phyloP scores from a whole-genome alignment of 192 early-diverging fungal species.

The Backusella westeae region DNA sequence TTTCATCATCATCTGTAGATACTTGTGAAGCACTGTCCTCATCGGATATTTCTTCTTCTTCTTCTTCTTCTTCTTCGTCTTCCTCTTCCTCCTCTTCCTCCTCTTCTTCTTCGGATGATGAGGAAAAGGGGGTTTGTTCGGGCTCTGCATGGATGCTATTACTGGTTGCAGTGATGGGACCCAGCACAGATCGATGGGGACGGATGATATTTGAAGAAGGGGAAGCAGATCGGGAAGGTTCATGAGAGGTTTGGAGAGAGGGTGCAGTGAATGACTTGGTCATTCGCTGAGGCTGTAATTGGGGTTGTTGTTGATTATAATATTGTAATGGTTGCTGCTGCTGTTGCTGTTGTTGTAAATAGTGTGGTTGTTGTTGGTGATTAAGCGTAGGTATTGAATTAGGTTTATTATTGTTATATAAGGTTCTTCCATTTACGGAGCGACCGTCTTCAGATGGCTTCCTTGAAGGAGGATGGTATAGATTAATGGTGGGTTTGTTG shows the following conservation, averaged over 20 bases:
- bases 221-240: not conserved
- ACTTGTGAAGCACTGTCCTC: not conserved
- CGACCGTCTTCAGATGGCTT: not conserved
- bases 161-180: slow-evolving; percentile 6
- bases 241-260: not conserved
- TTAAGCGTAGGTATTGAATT: not conserved
- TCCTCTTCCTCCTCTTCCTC: not conserved
- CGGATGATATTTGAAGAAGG: not conserved
- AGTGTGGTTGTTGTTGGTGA: not conserved
- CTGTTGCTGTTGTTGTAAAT: slow-evolving; percentile 5
- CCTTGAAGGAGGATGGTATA: slow-evolving; percentile 14
- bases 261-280: not conserved
- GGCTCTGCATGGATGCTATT: not conserved
- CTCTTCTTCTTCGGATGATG: not conserved
- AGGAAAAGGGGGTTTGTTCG: not conserved
- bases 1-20: not conserved
- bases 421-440: not conserved
- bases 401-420: slow-evolving; percentile 1
- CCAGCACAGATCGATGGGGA: not conserved
- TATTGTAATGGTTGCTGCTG: not conserved
- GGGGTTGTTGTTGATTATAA: not conserved
- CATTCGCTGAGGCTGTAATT: not conserved
- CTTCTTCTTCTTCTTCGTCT: not conserved
- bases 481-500: slow-evolving; percentile 3
- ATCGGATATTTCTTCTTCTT: not conserved